Conservation (phyloP, 108 stramenopile genomes). For the Thalassiosira profunda region DNA sequence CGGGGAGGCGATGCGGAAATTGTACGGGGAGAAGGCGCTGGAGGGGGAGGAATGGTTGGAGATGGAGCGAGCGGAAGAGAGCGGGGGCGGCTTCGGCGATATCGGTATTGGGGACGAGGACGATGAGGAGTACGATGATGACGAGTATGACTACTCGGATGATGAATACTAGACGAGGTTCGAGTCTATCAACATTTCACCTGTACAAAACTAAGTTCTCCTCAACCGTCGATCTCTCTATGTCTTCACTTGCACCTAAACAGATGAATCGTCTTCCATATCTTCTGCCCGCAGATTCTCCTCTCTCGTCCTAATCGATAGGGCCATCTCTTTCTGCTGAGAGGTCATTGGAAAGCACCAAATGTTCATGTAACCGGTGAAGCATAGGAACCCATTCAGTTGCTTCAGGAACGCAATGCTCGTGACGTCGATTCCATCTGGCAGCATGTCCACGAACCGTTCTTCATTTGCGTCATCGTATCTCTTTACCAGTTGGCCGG, state of each 20-base stretch:
- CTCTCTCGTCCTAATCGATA: too few species aligned
- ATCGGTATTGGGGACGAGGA: constrained; percentile 12
- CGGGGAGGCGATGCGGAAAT: constrained; percentile 29
- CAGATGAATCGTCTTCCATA: too few species aligned
- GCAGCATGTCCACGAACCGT: too few species aligned
- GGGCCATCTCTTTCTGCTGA: constrained; percentile 2
- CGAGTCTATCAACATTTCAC: too few species aligned
- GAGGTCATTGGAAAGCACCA: neutral
- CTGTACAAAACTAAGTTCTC: too few species aligned
- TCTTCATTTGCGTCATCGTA: neutral
- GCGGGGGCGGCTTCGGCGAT: neutral
- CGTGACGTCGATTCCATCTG: neutral
- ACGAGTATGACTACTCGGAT: constrained; percentile 20
- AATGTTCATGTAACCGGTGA: neutral
- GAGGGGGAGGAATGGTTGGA: constrained; percentile 37
- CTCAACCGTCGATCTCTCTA: too few species aligned
- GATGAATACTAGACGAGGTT: constrained; percentile 47
- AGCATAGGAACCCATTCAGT: neutral
- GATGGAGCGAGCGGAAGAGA: constrained; percentile 10
- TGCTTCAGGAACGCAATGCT: neutral
- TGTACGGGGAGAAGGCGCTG: constrained; percentile 50
- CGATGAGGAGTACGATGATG: constrained; percentile 33
- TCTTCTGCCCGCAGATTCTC: too few species aligned
- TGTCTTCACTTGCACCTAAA: too few species aligned
- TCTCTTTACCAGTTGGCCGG: neutral